These are phyloP conservation scores for Aspergillus ruber DNA, from an alignment of 2,329 filamentous ascomycete species.

Conservation along the genomic window DNA sequence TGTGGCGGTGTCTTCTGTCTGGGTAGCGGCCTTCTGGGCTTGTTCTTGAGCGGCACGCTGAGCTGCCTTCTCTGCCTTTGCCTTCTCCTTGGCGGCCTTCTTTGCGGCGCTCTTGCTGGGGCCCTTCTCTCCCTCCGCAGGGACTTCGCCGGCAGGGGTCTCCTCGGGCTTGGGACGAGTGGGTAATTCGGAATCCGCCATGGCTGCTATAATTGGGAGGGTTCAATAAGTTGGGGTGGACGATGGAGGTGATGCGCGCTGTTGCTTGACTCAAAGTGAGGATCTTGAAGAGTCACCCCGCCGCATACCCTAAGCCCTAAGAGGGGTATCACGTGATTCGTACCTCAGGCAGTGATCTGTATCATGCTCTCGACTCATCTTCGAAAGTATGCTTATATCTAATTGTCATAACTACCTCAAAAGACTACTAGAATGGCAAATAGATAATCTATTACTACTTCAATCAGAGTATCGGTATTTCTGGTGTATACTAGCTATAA, in stretches of 20 bases:
- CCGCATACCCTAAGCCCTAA: constrained; percentile 31
- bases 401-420: no score
- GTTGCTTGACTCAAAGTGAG: constrained; percentile 1
- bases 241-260: neutral
- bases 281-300: constrained; percentile 26
- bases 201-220: constrained; percentile 12
- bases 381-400: no score
- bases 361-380: no score
- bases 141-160: constrained; percentile 19
- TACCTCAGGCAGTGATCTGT: neutral
- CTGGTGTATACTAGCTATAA: no score
- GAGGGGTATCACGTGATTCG: constrained; percentile 14
- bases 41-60: constrained; percentile 68
- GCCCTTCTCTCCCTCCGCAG: constrained; percentile 32
- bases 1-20: constrained; percentile 54
- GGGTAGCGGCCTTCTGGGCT: constrained; percentile 58
- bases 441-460: no score
- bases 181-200: constrained; percentile 36
- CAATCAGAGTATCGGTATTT: no score
- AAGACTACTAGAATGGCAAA: no score
- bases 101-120: constrained; percentile 73
- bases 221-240: neutral
- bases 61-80: constrained; percentile 72
- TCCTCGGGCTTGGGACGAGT: constrained; percentile 35
- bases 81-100: constrained; percentile 84